Evolutionary conservation across 2,329 filamentous ascomycete genomes (phyloP).

Genomic region (Gnomoniopsis sp.): DNA sequence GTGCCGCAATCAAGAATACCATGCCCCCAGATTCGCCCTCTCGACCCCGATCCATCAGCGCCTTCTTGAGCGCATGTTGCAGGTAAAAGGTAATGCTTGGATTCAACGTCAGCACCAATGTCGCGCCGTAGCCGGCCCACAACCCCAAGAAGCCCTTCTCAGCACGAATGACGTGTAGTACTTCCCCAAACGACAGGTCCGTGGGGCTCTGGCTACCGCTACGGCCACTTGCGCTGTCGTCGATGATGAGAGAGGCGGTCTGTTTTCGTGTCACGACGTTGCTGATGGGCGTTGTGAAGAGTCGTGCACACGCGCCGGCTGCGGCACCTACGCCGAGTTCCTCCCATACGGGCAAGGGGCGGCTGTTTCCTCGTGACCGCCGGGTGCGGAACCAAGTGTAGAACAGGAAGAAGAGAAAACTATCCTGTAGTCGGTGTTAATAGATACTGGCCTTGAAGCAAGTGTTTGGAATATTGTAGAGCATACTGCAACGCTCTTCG

Average conservation of each 20-base stretch:
- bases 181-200: constrained; percentile 45
- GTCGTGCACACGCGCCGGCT: constrained; percentile 71
- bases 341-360: constrained; percentile 58
- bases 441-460: neutral
- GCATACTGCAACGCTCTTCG: constrained; percentile 68
- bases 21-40: constrained; percentile 28
- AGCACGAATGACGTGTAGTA: constrained; percentile 58
- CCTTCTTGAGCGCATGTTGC: constrained; percentile 66
- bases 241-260: constrained; percentile 47
- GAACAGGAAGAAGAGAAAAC: constrained; percentile 57
- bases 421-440: neutral
- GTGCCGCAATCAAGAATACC: constrained; percentile 59
- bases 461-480: constrained; percentile 40
- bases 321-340: constrained; percentile 72
- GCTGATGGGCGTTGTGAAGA: constrained; percentile 75
- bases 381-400: constrained; percentile 55
- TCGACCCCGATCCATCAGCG: constrained; percentile 47
- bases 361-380: constrained; percentile 31
- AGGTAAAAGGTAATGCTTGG: constrained; percentile 83
- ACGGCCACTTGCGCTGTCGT: constrained; percentile 17
- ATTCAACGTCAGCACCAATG: constrained; percentile 76
- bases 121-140: constrained; percentile 86
- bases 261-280: constrained; percentile 83
- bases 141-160: constrained; percentile 74
- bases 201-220: constrained; percentile 22